phyloP scores from a whole-genome alignment of 129 eudicot genomes.

The Lactuca saligna region DNA sequence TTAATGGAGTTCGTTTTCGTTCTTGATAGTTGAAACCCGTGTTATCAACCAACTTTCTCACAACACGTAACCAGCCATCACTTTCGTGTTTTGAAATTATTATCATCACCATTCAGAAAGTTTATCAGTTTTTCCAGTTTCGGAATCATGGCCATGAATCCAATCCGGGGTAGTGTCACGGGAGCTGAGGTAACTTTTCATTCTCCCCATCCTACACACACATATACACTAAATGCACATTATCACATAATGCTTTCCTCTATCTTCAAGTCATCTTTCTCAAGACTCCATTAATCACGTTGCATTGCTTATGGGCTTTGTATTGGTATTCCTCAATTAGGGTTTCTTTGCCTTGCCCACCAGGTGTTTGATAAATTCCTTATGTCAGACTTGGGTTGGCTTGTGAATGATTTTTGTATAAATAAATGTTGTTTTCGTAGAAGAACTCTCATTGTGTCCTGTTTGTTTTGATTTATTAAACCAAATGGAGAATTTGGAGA shows the following conservation, averaged over 20 bases:
- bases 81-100: constrained; percentile 6
- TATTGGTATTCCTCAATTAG: constrained; percentile 31
- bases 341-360: constrained; percentile 40
- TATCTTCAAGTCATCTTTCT: constrained; percentile 16
- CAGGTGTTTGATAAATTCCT: constrained; percentile 30
- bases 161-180: constrained; percentile 43
- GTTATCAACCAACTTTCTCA: constrained; percentile 23
- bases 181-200: constrained; percentile 43
- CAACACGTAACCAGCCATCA: neutral
- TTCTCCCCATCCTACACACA: constrained; percentile 26
- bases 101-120: constrained; percentile 1
- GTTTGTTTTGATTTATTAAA: constrained; percentile 6
- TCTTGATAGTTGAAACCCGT: constrained; percentile 31
- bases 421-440: constrained; percentile 27
- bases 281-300: constrained; percentile 20
- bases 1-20: constrained; percentile 2
- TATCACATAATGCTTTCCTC: constrained; percentile 25
- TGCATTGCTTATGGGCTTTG: constrained; percentile 48
- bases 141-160: constrained; percentile 30
- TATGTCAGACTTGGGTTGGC: constrained; percentile 12
- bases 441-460: neutral
- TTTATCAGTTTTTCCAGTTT: constrained; percentile 17
- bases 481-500: constrained; percentile 46
- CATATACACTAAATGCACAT: constrained; percentile 6
- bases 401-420: neutral